Evolutionary conservation across 352 stramenopile species (phyloP).

Genomic region (Phytophthora pisi): DNA sequence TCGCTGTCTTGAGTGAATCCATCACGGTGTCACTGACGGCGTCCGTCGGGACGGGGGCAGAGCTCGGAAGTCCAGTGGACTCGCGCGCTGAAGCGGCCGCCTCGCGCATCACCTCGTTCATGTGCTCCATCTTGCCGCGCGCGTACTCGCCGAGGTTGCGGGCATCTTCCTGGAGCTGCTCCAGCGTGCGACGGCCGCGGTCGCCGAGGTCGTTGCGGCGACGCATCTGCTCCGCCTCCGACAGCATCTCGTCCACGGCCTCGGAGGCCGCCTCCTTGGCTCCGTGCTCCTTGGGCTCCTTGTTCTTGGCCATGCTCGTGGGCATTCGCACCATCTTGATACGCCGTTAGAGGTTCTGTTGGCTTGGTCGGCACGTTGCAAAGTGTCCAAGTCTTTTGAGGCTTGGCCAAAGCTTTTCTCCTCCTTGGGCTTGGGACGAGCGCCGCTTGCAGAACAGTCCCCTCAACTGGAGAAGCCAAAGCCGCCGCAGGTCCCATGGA

Average conservation of each 20-base stretch:
- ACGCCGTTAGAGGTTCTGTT: not conserved
- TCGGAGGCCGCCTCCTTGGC: conserved; percentile 30
- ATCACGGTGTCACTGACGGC: conserved; percentile 34
- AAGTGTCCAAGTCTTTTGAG: conserved; percentile 7
- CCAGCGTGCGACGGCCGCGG: conserved; percentile 35
- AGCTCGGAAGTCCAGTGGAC: conserved; percentile 14
- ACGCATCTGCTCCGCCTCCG: conserved; percentile 34
- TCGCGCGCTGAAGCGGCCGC: conserved; percentile 33
- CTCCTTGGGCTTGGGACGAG: conserved; percentile 12
- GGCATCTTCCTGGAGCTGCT: conserved; percentile 50
- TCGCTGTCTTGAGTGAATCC: conserved; percentile 39
- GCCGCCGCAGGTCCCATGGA: not conserved
- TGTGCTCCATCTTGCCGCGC: conserved; percentile 51
- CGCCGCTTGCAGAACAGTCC: not conserved
- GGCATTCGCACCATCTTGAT: conserved; percentile 32
- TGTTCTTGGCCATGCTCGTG: conserved; percentile 31
- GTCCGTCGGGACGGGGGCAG: conserved; percentile 27
- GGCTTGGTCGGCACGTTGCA: conserved; percentile 20
- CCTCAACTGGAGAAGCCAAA: not conserved
- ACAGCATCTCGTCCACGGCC: conserved; percentile 30
- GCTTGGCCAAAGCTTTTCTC: not conserved
- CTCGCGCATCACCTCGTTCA: conserved; percentile 47
- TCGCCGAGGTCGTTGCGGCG: conserved; percentile 19
- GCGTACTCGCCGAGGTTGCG: conserved; percentile 51
- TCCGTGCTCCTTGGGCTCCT: conserved; percentile 13